These are phyloP conservation scores for Pseudocohnilembus persalinus DNA, from an alignment of 169 alveolate species.

Conservation along the genomic window DNA sequence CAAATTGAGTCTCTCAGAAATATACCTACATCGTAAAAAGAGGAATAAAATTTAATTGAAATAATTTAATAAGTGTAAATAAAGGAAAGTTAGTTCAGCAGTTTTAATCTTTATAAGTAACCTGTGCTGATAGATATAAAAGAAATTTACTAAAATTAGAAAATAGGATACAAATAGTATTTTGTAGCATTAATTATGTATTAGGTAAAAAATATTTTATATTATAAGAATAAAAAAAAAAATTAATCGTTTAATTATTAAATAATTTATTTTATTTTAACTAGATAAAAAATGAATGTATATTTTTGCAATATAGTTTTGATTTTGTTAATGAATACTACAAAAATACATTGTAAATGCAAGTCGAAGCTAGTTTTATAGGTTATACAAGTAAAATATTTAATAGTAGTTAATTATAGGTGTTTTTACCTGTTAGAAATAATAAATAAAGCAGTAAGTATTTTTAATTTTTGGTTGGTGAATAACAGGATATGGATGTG, in stretches of 20 bases:
- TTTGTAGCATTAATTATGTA: background rate
- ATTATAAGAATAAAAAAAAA: too few relatives aligned
- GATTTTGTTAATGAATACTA: background rate
- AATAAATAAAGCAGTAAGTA: too few relatives aligned
- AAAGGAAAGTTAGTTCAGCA: background rate
- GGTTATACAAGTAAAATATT: background rate
- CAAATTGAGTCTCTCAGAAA: too few relatives aligned
- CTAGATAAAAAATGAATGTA: background rate
- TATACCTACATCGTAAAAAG: too few relatives aligned
- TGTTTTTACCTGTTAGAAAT: background rate
- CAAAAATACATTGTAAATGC: background rate
- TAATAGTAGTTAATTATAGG: background rate
- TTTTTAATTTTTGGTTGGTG: background rate
- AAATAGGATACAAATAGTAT: background rate
- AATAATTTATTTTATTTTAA: too few relatives aligned
- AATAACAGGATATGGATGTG: background rate
- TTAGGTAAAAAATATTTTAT: background rate
- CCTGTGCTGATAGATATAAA: background rate
- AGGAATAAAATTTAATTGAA: background rate
- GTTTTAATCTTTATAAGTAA: background rate
- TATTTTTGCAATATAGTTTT: too few relatives aligned
- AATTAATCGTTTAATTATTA: background rate
- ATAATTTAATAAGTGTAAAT: too few relatives aligned
- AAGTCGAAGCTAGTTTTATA: background rate
- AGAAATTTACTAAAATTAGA: background rate